Base-by-base conservation (phyloP, 1,284 basidiomycete species). In the Irpex lacteus region DNA sequence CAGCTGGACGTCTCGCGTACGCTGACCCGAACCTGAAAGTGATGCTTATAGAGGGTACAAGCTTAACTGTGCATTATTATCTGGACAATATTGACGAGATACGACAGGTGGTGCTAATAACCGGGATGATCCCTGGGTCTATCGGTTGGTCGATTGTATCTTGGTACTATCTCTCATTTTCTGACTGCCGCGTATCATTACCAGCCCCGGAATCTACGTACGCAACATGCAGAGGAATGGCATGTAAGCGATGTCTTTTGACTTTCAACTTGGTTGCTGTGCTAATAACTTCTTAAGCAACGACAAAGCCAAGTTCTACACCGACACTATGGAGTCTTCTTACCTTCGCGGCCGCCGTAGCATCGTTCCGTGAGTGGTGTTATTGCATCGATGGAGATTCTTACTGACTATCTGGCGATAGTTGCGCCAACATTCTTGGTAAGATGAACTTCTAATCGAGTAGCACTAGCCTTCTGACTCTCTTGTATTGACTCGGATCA, bases 101-200 rank as follows among this genome's bases (percentile, higher is more conserved):
- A 15, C 2, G 49, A 13, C 60, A 88, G 87, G 81, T 60, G 87
- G 88, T 66, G 84, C 85, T 32, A 90, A 89, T 77, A 89, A 90
- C 76, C 79, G 87, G 34, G 88, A 90, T 68, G 88, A 90, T 68
- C 88, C 88, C 54, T 89, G 87, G 88, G 88, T 90, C 58, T 89
- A 88, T 71, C 79, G 83, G 81, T 81, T 65, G 60, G 69, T 64
- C 40, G 15, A 44, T 26, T 3, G 21, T 26, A 37, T 26, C 26
- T 26, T 26, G 26, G 26, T 26, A 26, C 26, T 26, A 26, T 26
- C 26, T 26, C 26, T 26, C 26, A 26, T 50, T 11, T 8, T 34
- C 26, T 53, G 15, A 34, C 5, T 8, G 13, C 34, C 40, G 5
- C 19, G 49, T 15, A 34, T n/a, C 38, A 53, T 4, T 59, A 4